Conservation (phyloP, 2,329 filamentous ascomycete genomes). For the Calonectria multiphialidica region DNA sequence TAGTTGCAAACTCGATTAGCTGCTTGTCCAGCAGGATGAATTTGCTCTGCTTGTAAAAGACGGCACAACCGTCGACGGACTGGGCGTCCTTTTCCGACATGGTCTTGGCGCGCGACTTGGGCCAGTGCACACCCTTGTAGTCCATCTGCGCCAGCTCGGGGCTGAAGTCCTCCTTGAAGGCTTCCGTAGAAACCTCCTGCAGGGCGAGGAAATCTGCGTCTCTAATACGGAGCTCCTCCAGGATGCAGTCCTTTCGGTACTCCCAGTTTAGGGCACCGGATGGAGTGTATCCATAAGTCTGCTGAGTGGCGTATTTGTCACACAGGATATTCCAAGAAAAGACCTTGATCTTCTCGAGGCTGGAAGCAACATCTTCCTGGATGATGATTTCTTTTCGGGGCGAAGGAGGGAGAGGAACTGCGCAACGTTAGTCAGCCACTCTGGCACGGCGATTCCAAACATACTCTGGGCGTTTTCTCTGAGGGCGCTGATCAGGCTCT, state of each 20-base stretch:
- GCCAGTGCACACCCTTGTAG: constrained; percentile 95
- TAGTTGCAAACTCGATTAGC: constrained; percentile 89
- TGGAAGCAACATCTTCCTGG: constrained; percentile 71
- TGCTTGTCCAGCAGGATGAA: constrained; percentile 95
- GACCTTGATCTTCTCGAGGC: constrained; percentile 81
- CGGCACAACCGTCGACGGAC: constrained; percentile 94
- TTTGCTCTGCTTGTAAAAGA: constrained; percentile 96
- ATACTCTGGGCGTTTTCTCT: constrained; percentile 88
- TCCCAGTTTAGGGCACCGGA: constrained; percentile 87
- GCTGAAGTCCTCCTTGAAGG: constrained; percentile 91
- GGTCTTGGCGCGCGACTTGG: constrained; percentile 89
- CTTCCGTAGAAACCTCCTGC: constrained; percentile 93
- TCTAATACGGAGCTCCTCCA: constrained; percentile 83
- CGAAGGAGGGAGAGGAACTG: constrained; percentile 82
- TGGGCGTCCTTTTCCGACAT: constrained; percentile 92
- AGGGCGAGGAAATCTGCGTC: constrained; percentile 92
- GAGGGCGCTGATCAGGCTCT: constrained; percentile 83
- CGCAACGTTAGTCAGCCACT: constrained; percentile 35
- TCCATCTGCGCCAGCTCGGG: constrained; percentile 87
- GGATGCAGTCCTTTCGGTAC: constrained; percentile 83
- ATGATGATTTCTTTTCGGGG: constrained; percentile 85
- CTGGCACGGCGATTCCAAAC: constrained; percentile 47
- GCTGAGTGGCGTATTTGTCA: constrained; percentile 88
- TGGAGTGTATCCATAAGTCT: constrained; percentile 91
- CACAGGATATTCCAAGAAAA: constrained; percentile 97